Percentiles rank a stretch among this genome's conserved stretches.
Conservation (phyloP, 2,329 filamentous ascomycete genomes). For the Graphiopsis chlorocephala region DNA sequence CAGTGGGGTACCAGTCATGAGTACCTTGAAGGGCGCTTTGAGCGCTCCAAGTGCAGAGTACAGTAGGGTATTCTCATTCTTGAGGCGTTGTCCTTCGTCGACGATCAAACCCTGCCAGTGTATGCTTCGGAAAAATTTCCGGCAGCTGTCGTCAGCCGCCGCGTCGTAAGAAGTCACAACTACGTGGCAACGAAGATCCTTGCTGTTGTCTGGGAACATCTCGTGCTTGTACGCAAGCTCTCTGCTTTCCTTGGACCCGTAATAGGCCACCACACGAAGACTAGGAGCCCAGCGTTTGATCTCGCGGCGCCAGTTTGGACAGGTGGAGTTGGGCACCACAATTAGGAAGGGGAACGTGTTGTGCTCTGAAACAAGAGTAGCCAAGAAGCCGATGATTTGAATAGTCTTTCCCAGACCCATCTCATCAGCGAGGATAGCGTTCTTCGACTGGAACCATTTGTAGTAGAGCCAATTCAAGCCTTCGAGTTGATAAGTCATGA, state of each 20-base stretch:
- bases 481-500: conserved; percentile 93
- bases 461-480: conserved; percentile 94
- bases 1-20: conserved; percentile 84
- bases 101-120: conserved; percentile 87
- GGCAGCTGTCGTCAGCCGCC: conserved; percentile 69
- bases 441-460: conserved; percentile 78
- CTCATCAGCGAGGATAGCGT: conserved; percentile 90
- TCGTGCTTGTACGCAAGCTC: conserved; percentile 78
- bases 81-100: conserved; percentile 91
- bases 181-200: conserved; percentile 78
- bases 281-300: conserved; percentile 90
- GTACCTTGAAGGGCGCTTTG: conserved; percentile 75
- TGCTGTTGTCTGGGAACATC: conserved; percentile 67
- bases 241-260: conserved; percentile 72
- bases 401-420: conserved; percentile 99
- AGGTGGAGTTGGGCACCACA: conserved; percentile 91
- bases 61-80: conserved; percentile 83
- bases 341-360: conserved; percentile 88
- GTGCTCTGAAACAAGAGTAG: conserved; percentile 60
- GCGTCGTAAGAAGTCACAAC: conserved; percentile 96
- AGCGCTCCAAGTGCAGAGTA: conserved; percentile 72
- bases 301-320: conserved; percentile 95
- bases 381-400: conserved; percentile 80
- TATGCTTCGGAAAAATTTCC: conserved; percentile 64
- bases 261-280: conserved; percentile 87